Percentiles rank a stretch among this genome's conserved stretches.
Evolutionary conservation across 2,329 filamentous ascomycete species (phyloP).

Genomic region (Fusarium sarcochroum): DNA sequence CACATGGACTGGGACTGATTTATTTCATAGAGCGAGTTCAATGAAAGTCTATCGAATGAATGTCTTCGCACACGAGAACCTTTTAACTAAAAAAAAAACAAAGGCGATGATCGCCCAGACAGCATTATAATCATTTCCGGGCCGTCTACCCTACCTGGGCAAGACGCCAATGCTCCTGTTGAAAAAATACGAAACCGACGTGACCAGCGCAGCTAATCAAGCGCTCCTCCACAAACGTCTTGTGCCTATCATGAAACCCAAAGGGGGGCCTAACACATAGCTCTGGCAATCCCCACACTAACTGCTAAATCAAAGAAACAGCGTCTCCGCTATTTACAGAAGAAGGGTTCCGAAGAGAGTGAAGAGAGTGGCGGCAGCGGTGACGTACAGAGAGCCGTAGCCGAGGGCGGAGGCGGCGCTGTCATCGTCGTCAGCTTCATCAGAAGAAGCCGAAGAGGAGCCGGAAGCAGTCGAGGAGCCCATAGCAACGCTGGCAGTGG

Average conservation of each 20-base stretch:
- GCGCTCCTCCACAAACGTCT: conserved; percentile 34
- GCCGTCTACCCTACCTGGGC: conserved; percentile 44
- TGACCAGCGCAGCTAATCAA: conserved; percentile 44
- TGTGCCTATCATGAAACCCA: conserved; percentile 43
- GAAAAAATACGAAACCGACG: conserved; percentile 45
- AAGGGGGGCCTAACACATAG: conserved; percentile 20
- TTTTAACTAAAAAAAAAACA: conserved; percentile 45
- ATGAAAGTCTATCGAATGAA: conserved; percentile 44
- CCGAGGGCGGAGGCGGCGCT: conserved; percentile 52
- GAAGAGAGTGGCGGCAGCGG: conserved; percentile 54
- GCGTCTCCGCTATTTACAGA: conserved; percentile 51
- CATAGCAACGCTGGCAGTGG: conserved; percentile 58
- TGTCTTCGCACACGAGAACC: conserved; percentile 33
- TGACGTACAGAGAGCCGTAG: conserved; percentile 54
- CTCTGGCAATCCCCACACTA: conserved; percentile 27
- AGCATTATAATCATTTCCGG: conserved; percentile 49
- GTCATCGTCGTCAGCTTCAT: conserved; percentile 50
- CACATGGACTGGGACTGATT: background rate
- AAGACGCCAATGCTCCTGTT: conserved; percentile 48
- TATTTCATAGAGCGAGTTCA: background rate
- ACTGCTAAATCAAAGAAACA: conserved; percentile 27
- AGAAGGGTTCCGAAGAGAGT: conserved; percentile 58
- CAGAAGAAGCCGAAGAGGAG: conserved; percentile 18
- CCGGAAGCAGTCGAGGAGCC: conserved; percentile 51
- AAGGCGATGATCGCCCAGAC: conserved; percentile 47